phyloP scores from a whole-genome alignment of 768 basidiomycete species.

The Tylopilus plumbeoviolaceoides region DNA sequence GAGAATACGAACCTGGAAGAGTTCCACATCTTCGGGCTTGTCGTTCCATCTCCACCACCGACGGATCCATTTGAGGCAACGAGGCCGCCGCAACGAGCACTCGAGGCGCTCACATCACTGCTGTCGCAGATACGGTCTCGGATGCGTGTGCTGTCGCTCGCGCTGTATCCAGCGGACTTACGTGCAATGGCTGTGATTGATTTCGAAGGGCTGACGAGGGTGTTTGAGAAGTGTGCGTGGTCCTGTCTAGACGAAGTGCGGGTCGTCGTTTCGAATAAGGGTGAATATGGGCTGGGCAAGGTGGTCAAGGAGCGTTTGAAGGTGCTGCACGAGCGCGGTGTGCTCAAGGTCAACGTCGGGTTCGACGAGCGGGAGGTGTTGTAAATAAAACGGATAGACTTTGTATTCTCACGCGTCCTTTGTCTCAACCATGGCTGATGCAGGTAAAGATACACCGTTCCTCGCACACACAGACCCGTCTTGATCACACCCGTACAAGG shows the following conservation, averaged over 20 bases:
- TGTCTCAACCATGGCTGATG: slow-evolving; percentile 50
- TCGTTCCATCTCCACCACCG: slow-evolving; percentile 29
- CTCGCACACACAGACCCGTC: not conserved
- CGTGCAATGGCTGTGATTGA: slow-evolving; percentile 26
- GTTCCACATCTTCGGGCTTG: slow-evolving; percentile 31
- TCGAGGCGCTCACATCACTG: slow-evolving; percentile 24
- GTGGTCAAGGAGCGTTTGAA: slow-evolving; percentile 23
- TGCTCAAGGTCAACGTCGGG: slow-evolving; percentile 27
- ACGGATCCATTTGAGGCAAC: slow-evolving; percentile 19
- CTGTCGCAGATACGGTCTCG: slow-evolving; percentile 25
- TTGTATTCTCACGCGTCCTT: slow-evolving; percentile 20
- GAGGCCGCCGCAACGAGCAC: slow-evolving; percentile 7
- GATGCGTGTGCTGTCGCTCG: slow-evolving; percentile 30
- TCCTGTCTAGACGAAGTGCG: slow-evolving; percentile 19
- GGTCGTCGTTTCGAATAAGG: slow-evolving; percentile 30
- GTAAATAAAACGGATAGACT: slow-evolving; percentile 6
- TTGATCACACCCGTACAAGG: slow-evolving; percentile 38
- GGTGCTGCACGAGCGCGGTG: slow-evolving; percentile 22
- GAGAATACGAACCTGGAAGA: slow-evolving; percentile 24
- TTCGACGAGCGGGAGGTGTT: slow-evolving; percentile 31
- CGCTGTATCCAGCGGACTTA: slow-evolving; percentile 30
- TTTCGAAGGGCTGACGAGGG: slow-evolving; percentile 21
- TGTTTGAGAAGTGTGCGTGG: too few relatives aligned
- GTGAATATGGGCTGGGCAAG: slow-evolving; percentile 22
- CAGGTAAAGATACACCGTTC: slow-evolving; percentile 36